Evolutionary conservation across 2,329 filamentous ascomycete genomes (phyloP).

Genomic region (Keithomyces neogunnii): DNA sequence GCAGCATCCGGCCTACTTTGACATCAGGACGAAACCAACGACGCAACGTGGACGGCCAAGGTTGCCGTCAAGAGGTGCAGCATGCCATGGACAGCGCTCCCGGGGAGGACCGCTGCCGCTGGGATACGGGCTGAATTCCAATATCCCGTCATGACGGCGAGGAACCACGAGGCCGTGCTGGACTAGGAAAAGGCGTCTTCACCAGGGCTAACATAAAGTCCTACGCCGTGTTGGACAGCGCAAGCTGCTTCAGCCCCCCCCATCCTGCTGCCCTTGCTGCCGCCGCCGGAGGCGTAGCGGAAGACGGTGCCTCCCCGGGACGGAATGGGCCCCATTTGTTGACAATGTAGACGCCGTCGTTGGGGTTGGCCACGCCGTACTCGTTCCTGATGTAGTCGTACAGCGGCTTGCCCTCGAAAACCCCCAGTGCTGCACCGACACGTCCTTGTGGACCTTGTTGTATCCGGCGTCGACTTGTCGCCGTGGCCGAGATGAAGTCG

Average conservation of each 20-base stretch:
- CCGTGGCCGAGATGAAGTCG: constrained; percentile 25
- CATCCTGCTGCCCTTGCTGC: constrained; percentile 24
- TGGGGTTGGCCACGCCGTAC: constrained; percentile 13
- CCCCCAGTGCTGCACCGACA: constrained; percentile 23
- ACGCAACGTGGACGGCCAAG: constrained; percentile 33
- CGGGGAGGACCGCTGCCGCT: constrained; percentile 28
- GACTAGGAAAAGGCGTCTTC: no score
- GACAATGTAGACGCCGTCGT: constrained; percentile 12
- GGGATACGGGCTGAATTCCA: constrained; percentile 44
- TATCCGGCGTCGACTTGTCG: constrained; percentile 29
- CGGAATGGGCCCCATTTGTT: constrained; percentile 15
- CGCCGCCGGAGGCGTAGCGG: constrained; percentile 11
- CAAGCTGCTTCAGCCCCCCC: constrained; percentile 21
- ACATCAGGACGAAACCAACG: constrained; percentile 30
- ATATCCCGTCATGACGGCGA: constrained; percentile 34
- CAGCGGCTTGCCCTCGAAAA: constrained; percentile 11
- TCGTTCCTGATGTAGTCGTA: constrained; percentile 11
- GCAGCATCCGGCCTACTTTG: constrained; percentile 33
- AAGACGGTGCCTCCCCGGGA: neutral
- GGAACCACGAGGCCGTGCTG: constrained; percentile 13
- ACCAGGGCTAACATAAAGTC: no score
- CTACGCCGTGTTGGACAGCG: constrained; percentile 13
- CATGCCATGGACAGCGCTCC: constrained; percentile 30
- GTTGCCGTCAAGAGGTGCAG: constrained; percentile 32
- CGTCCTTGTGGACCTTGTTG: constrained; percentile 2